Conservation (phyloP, 768 basidiomycete species). For the Lactarius indigo region DNA sequence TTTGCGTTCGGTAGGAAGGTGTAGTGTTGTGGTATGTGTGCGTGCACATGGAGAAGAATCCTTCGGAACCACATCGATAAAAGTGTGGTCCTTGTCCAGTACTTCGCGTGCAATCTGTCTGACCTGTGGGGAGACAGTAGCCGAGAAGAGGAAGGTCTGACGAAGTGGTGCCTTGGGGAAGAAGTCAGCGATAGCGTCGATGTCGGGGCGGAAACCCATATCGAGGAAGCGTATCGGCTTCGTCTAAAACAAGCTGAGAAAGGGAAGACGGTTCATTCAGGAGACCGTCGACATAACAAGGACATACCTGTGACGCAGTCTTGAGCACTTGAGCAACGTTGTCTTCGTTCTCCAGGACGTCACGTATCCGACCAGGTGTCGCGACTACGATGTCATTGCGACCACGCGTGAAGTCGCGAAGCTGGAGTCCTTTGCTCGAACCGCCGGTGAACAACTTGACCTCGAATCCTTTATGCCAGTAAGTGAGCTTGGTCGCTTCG, state of each 20-base stretch:
- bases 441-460: constrained; percentile 81
- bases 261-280: constrained; percentile 6
- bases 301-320: constrained; percentile 56
- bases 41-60: constrained; percentile 62
- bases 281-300: not conserved
- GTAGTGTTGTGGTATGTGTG: constrained; percentile 77
- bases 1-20: constrained; percentile 64
- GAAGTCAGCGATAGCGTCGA: constrained; percentile 62
- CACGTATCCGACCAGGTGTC: constrained; percentile 85
- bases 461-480: constrained; percentile 58
- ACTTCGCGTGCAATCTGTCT: constrained; percentile 62
- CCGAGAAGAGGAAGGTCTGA: constrained; percentile 92
- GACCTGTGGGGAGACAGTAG: constrained; percentile 73
- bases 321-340: constrained; percentile 51
- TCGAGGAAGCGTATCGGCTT: constrained; percentile 87
- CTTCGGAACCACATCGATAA: constrained; percentile 68
- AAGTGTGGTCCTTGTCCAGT: constrained; percentile 57
- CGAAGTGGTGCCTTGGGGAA: constrained; percentile 62
- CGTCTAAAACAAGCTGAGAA: constrained; percentile 79
- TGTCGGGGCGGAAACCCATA: constrained; percentile 88
- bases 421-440: constrained; percentile 56
- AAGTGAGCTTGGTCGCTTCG: constrained; percentile 66
- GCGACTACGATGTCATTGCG: constrained; percentile 81
- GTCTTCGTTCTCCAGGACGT: constrained; percentile 59
- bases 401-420: constrained; percentile 60